Percentiles rank a stretch among this genome's conserved stretches.
phyloP scores from a whole-genome alignment of 371 early-diverging fungal genomes.

The Circinella umbellata region DNA sequence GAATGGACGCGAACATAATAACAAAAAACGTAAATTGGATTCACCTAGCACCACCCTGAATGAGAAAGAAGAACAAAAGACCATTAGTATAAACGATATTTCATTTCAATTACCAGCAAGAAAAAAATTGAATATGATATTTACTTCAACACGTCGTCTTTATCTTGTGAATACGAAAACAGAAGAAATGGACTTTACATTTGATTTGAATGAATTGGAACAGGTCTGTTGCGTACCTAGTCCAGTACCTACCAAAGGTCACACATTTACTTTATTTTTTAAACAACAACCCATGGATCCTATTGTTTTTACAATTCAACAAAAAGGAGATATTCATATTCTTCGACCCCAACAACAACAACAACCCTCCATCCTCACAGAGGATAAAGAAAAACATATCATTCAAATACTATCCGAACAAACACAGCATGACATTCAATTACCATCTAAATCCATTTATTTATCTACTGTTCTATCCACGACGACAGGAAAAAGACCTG shows the following conservation, averaged over 20 bases:
- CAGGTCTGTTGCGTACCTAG: constrained; percentile 49
- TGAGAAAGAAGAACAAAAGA: not conserved
- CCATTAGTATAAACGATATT: constrained; percentile 17
- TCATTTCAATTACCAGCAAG: constrained; percentile 44
- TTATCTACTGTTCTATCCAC: constrained; percentile 36
- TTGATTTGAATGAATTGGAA: constrained; percentile 26
- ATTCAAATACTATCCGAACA: constrained; percentile 20
- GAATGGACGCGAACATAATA: constrained; percentile 26
- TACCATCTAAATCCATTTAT: constrained; percentile 20
- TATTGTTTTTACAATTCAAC: constrained; percentile 45
- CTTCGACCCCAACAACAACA: not conserved
- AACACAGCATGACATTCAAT: constrained; percentile 24
- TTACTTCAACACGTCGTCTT: constrained; percentile 29
- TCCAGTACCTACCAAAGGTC: constrained; percentile 45
- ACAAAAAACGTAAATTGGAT: constrained; percentile 36
- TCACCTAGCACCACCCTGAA: constrained; percentile 19
- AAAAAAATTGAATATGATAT: constrained; percentile 37
- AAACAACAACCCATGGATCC: constrained; percentile 31
- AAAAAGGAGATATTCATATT: constrained; percentile 19
- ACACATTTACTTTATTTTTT: constrained; percentile 41
- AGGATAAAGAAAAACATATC: constrained; percentile 19
- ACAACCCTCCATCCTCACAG: not conserved
- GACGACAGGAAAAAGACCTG: constrained; percentile 30
- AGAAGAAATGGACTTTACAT: constrained; percentile 27
- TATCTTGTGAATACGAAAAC: constrained; percentile 30